Base-by-base conservation (phyloP, 768 basidiomycete genomes). In the Termitomyces bulborhizus region DNA sequence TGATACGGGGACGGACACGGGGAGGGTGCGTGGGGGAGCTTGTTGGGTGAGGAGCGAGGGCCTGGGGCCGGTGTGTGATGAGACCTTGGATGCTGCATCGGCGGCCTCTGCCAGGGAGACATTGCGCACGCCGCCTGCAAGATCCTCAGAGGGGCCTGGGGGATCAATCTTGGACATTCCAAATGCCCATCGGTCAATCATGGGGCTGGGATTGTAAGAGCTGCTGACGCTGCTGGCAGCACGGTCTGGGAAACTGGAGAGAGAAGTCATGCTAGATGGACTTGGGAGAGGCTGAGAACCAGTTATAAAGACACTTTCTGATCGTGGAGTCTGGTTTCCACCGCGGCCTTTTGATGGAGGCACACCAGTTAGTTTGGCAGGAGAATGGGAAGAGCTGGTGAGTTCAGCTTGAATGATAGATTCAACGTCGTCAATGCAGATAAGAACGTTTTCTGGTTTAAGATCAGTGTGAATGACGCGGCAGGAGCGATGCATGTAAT, bases 401-500 rank as follows among this genome's bases (percentile, higher is more conserved):
- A 94, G 75, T 68, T 97, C 94, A 26, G 90, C 76, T 56, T 85
- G 81, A 49, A 98, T 95, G 67, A 98, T 93, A 16, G 83, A 76
- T 64, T 98, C 96, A 61, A 98, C 96, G 66, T 98, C 90, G 66
- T 98, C 96, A 64, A 98, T 98, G 71, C 84, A 88, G 60, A 99
- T 93, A 47, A 99, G 82, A 27, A 99, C 94, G 71, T 98, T 98
- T 70, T 98, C 97, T 0, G 96, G 97, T 69, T 98, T 98, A 59
- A 99, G 78, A 70, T 99, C 88, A 41, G 96, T 98, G 68, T 98
- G 96, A 53, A 98, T 98, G 64, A 99, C 91, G 40, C 93, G 91
- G 67, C 97, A 99, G 69, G 90, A 91, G 46, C 92, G 83, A 66
- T 99, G 97, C 83, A 99, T 93, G 75, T 98, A 99, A 67, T 98